phyloP scores from a whole-genome alignment of 352 stramenopile genomes.

The Phytophthora megakarya region DNA sequence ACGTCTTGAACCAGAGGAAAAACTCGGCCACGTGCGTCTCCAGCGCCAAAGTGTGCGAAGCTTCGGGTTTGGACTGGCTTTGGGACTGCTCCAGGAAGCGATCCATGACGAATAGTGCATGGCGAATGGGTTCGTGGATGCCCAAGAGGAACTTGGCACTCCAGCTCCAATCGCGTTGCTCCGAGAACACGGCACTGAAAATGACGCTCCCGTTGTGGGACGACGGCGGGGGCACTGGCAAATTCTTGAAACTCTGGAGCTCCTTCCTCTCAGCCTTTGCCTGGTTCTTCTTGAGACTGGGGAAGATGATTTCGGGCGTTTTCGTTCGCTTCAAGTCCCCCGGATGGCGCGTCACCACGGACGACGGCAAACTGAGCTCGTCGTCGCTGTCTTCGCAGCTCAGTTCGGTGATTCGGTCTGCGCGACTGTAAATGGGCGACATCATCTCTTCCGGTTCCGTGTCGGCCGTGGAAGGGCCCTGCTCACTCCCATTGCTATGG shows the following conservation, averaged over 20 bases:
- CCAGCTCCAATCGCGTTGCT: constrained; percentile 68
- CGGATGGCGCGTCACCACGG: constrained; percentile 16
- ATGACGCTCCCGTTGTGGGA: constrained; percentile 63
- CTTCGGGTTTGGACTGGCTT: constrained; percentile 36
- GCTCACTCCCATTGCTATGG: constrained; percentile 17
- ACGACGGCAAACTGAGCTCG: constrained; percentile 29
- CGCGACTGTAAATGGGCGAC: constrained; percentile 47
- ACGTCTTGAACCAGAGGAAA: constrained; percentile 79
- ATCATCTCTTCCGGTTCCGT: constrained; percentile 52
- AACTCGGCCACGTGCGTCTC: constrained; percentile 61
- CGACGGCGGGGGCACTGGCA: constrained; percentile 53
- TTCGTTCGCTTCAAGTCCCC: constrained; percentile 37
- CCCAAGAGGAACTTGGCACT: constrained; percentile 71
- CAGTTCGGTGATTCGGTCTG: constrained; percentile 47
- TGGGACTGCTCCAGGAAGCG: constrained; percentile 74
- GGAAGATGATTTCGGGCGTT: constrained; percentile 38
- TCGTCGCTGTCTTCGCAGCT: constrained; percentile 54
- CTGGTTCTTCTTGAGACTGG: constrained; percentile 22
- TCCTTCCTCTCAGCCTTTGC: constrained; percentile 29
- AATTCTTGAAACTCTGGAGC: constrained; percentile 36
- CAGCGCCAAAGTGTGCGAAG: constrained; percentile 37
- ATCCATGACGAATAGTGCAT: constrained; percentile 85
- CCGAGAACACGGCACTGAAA: constrained; percentile 69
- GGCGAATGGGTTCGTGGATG: constrained; percentile 78
- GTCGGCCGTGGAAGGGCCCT: constrained; percentile 34